A percentile compares a stretch with the other conserved stretches of the same genome.
phyloP scores from a whole-genome alignment of 192 early-diverging fungal species.

The Coemansia sp. region DNA sequence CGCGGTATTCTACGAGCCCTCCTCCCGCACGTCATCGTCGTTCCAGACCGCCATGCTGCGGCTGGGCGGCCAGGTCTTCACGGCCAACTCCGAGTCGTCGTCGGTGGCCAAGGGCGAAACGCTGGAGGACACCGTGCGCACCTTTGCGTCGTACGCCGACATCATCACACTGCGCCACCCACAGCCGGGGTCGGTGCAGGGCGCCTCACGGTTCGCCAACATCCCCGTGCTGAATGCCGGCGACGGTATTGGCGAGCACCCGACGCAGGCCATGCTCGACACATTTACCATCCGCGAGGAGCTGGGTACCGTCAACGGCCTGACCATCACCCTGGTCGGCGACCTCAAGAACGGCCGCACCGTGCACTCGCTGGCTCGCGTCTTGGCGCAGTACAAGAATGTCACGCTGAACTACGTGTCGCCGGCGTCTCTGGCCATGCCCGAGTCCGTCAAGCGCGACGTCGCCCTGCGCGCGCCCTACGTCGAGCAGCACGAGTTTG shows the following conservation, averaged over 20 bases:
- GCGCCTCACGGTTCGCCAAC: slow-evolving; percentile 86
- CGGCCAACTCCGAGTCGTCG: slow-evolving; percentile 79
- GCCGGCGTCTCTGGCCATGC: slow-evolving; percentile 82
- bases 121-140: slow-evolving; percentile 92
- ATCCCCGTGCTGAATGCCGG: slow-evolving; percentile 97
- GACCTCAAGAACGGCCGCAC: slow-evolving; percentile 98
- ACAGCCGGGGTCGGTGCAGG: slow-evolving; percentile 78
- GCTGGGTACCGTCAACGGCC: slow-evolving; percentile 93
- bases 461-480: slow-evolving; percentile 60
- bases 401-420: slow-evolving; percentile 95
- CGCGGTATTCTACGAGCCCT: slow-evolving; percentile 97
- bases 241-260: slow-evolving; percentile 97
- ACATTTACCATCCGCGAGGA: slow-evolving; percentile 94
- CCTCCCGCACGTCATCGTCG: slow-evolving; percentile 91
- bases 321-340: slow-evolving; percentile 94
- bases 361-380: slow-evolving; percentile 91
- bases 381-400: slow-evolving; percentile 84
- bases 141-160: slow-evolving; percentile 91
- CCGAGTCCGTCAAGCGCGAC: slow-evolving; percentile 78
- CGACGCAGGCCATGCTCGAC: slow-evolving; percentile 97
- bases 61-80: slow-evolving; percentile 89
- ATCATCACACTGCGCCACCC: slow-evolving; percentile 94
- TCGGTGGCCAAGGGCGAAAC: slow-evolving; percentile 97
- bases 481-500: slow-evolving; percentile 70
- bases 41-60: slow-evolving; percentile 96